A percentile compares a stretch with the other conserved stretches of the same genome.
These are phyloP conservation scores for Neonectria magnoliae DNA, from an alignment of 2,329 filamentous ascomycete species.

Conservation along the genomic window DNA sequence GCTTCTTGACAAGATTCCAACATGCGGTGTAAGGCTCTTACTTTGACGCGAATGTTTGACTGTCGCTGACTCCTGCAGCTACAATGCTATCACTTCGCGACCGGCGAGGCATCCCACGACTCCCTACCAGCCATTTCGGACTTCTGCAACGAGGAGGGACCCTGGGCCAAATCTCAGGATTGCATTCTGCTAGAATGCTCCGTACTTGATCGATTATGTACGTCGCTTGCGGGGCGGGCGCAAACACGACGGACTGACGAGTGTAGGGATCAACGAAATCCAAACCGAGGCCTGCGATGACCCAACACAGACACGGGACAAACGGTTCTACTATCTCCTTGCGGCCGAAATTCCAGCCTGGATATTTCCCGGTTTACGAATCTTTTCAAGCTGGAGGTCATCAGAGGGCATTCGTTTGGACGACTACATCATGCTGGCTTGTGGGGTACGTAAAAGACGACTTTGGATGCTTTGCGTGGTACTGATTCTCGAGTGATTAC, in stretches of 20 bases:
- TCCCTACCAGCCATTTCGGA: slow-evolving; percentile 17
- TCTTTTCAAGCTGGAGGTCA: slow-evolving; percentile 50
- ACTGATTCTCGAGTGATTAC: slow-evolving; percentile 6
- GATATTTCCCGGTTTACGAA: slow-evolving; percentile 47
- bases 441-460: slow-evolving; percentile 41
- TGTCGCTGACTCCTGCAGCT: background rate
- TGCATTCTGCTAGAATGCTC: slow-evolving; percentile 32
- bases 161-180: slow-evolving; percentile 16
- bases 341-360: slow-evolving; percentile 49
- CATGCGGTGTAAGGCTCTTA: slow-evolving; percentile 11
- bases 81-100: slow-evolving; percentile 14
- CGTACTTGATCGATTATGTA: slow-evolving; percentile 34
- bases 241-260: slow-evolving; percentile 7
- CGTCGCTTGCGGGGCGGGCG: background rate
- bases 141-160: slow-evolving; percentile 24
- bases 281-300: slow-evolving; percentile 47
- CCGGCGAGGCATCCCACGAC: background rate
- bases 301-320: slow-evolving; percentile 45
- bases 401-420: slow-evolving; percentile 47
- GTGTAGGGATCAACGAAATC: slow-evolving; percentile 45
- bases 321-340: slow-evolving; percentile 48
- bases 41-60: background rate
- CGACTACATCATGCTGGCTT: slow-evolving; percentile 52
- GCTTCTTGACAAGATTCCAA: slow-evolving; percentile 11
- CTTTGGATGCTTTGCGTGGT: background rate